phyloP scores from a whole-genome alignment of 345 rosid species.

The Lepidium didymum region DNA sequence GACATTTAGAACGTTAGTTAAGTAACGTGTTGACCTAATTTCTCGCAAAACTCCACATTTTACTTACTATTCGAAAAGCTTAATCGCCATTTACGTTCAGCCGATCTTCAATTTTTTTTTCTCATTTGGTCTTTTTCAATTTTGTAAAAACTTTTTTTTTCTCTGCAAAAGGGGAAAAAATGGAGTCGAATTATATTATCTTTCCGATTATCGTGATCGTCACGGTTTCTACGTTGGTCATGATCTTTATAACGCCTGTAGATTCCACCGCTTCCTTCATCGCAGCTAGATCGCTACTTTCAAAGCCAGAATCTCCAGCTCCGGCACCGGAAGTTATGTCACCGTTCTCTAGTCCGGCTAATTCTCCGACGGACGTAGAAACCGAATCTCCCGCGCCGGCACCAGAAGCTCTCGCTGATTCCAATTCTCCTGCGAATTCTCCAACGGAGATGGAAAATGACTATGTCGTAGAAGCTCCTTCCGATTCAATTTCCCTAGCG shows the following conservation, averaged over 20 bases:
- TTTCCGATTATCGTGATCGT: constrained; percentile 14
- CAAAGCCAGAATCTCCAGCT: not conserved
- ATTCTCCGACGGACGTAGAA: not conserved
- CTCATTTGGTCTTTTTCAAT: not conserved
- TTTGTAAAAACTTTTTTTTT: not conserved
- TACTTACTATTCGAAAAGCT: not conserved
- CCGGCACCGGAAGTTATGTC: not conserved
- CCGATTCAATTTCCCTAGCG: not conserved
- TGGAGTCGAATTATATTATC: not conserved
- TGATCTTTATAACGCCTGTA: constrained; percentile 8
- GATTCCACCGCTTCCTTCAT: not conserved
- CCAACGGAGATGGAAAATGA: not conserved
- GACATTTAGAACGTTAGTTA: not conserved
- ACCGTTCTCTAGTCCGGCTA: not conserved
- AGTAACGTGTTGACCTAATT: constrained; percentile 15
- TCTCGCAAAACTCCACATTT: constrained; percentile 17
- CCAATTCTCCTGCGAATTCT: not conserved
- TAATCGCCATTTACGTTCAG: constrained; percentile 17
- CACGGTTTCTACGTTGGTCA: constrained; percentile 13
- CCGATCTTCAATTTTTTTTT: not conserved
- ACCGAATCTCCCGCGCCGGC: not conserved
- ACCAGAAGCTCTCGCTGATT: not conserved
- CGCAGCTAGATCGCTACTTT: constrained; percentile 8
- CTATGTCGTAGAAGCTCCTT: not conserved
- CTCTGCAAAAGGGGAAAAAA: not conserved